Conservation (phyloP, 169 alveolate genomes). For the Miamiensis avidus region DNA sequence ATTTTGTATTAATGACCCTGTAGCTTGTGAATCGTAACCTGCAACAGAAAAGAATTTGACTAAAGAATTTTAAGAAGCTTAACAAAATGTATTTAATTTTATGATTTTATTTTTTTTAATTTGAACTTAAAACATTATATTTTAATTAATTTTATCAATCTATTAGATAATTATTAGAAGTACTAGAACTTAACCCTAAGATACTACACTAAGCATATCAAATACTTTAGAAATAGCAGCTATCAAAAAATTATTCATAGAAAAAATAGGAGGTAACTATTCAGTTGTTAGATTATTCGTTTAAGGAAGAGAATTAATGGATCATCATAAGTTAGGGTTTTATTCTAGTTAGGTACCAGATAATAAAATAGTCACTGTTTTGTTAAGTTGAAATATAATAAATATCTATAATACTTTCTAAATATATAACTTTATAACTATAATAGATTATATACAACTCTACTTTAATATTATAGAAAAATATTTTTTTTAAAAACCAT, state of each 20-base stretch:
- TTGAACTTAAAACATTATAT: background rate
- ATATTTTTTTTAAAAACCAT: background rate
- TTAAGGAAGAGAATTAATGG: constrained; percentile 28
- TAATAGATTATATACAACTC: background rate
- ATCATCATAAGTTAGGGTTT: constrained; percentile 23
- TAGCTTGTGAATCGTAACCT: constrained; percentile 19
- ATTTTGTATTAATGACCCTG: constrained; percentile 34
- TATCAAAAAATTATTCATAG: background rate
- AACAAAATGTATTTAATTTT: background rate
- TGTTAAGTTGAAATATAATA: background rate
- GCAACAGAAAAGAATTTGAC: constrained; percentile 2
- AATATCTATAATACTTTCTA: background rate
- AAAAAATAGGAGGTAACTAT: background rate
- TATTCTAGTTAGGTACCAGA: constrained; percentile 3
- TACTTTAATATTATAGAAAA: background rate
- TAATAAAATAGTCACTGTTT: background rate
- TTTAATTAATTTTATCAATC: background rate
- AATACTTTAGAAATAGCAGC: background rate
- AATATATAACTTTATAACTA: background rate
- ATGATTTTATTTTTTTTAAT: background rate
- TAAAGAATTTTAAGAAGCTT: constrained; percentile 6
- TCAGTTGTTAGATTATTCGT: background rate
- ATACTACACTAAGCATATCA: background rate
- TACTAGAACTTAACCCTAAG: background rate
- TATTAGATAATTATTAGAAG: background rate